These are phyloP conservation scores for Porogramme epimiltina DNA, from an alignment of 1,284 basidiomycete species.

Conservation along the genomic window DNA sequence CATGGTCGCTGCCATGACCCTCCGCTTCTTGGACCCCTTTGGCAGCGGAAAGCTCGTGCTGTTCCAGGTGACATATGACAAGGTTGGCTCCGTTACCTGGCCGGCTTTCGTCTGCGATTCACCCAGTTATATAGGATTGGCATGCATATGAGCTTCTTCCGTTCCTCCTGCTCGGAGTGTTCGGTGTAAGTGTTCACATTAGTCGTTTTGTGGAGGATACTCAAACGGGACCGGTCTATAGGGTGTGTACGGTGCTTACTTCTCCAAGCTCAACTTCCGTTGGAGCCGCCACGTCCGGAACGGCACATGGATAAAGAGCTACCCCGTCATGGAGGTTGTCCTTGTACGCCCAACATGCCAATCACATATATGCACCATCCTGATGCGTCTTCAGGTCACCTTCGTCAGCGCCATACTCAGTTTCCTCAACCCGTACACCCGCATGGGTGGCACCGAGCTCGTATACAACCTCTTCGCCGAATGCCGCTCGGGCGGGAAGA, in stretches of 20 bases:
- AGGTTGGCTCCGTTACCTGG: conserved; percentile 41
- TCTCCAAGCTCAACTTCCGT: conserved; percentile 88
- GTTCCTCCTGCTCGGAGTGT: conserved; percentile 84
- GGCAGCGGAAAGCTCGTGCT: conserved; percentile 83
- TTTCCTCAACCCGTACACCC: conserved; percentile 89
- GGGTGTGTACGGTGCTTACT: conserved; percentile 94
- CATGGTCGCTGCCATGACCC: conserved; percentile 88
- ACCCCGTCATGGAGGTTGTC: conserved; percentile 86
- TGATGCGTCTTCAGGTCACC: conserved; percentile 61
- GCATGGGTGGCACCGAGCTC: conserved; percentile 94
- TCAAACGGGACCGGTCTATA: too few species aligned
- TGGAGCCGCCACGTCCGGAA: conserved; percentile 87
- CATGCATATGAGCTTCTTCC: conserved; percentile 83
- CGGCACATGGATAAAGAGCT: conserved; percentile 76
- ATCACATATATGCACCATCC: neutral
- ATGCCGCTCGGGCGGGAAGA: conserved; percentile 60
- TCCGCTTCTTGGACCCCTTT: conserved; percentile 92
- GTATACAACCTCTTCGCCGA: conserved; percentile 92
- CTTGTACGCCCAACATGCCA: conserved; percentile 52
- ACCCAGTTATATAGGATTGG: conserved; percentile 69
- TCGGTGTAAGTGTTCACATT: conserved; percentile 60
- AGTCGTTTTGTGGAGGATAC: neutral
- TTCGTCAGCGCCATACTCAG: conserved; percentile 75
- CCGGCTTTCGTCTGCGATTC: neutral
- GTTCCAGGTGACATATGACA: conserved; percentile 90